phyloP scores from a whole-genome alignment of 208 protist species.

The Leishmania turanica region DNA sequence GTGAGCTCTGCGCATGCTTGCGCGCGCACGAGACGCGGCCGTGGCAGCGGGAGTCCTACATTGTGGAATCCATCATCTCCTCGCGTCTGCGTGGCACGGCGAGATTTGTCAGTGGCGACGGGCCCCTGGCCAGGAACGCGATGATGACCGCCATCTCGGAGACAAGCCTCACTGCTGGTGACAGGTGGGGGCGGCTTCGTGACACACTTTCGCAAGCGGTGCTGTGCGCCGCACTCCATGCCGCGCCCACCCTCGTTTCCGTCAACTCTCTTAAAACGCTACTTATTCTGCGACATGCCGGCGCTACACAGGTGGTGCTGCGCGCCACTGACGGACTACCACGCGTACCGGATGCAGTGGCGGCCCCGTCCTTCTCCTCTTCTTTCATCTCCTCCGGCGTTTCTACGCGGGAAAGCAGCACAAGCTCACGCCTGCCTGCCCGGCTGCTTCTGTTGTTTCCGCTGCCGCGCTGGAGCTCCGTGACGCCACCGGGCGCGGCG shows the following conservation, averaged over 20 bases:
- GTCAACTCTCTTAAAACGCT: neutral
- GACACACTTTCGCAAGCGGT: neutral
- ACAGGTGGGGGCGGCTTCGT: neutral
- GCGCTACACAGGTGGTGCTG: neutral
- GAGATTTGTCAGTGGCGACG: neutral
- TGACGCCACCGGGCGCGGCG: neutral
- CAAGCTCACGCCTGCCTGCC: neutral
- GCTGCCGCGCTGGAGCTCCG: neutral
- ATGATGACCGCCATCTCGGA: neutral
- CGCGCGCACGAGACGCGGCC: neutral
- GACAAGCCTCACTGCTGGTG: neutral
- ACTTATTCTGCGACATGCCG: neutral
- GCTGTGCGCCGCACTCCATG: neutral
- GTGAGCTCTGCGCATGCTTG: neutral
- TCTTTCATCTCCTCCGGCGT: neutral
- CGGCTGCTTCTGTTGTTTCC: constrained; percentile 11
- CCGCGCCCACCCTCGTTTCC: neutral
- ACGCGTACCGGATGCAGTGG: neutral
- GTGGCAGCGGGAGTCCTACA: constrained; percentile 1
- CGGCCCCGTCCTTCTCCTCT: neutral
- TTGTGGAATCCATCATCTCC: constrained; percentile 9
- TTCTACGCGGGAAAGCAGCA: neutral
- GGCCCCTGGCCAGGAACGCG: neutral
- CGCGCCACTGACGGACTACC: neutral
- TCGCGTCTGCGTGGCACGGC: constrained; percentile 12